A percentile compares a stretch with the other conserved stretches of the same genome.
These are phyloP conservation scores for Aspergillus alliaceus DNA, from an alignment of 2,329 filamentous ascomycete species.

Conservation along the genomic window DNA sequence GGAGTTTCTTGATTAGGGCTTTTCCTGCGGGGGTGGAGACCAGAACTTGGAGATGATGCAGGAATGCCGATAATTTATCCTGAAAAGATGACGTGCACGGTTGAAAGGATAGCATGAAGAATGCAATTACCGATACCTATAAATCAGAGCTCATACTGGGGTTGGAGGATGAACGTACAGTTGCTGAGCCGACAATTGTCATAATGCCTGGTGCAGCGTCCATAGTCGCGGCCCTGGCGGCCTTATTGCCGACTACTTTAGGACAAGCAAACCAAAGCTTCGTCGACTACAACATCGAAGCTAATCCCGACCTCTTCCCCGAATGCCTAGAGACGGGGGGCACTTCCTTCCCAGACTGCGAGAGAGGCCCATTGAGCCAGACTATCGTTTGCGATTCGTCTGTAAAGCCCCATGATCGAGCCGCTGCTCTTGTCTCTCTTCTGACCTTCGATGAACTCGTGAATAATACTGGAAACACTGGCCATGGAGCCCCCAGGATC, in stretches of 20 bases:
- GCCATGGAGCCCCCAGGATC: constrained; percentile 55
- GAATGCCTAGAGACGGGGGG: constrained; percentile 21
- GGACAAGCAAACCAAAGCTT: constrained; percentile 29
- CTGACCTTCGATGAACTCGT: constrained; percentile 58
- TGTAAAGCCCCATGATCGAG: constrained; percentile 41
- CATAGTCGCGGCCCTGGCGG: constrained; percentile 20
- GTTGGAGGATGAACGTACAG: background rate
- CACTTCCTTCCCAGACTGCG: constrained; percentile 51
- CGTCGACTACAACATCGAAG: constrained; percentile 25
- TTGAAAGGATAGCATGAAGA: background rate
- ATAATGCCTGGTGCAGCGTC: constrained; percentile 19
- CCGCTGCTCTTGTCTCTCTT: constrained; percentile 50
- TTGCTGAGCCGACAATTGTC: background rate
- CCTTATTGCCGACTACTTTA: constrained; percentile 21
- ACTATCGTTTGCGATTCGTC: constrained; percentile 54
- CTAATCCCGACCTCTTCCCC: constrained; percentile 25
- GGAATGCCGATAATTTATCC: background rate
- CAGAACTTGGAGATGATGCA: background rate
- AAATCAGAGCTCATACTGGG: background rate
- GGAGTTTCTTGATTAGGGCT: constrained; percentile 18
- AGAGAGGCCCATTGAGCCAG: constrained; percentile 50
- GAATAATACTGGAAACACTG: constrained; percentile 51
- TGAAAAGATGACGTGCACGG: background rate
- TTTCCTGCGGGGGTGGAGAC: constrained; percentile 9
- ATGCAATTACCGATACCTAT: constrained; percentile 3